Evolutionary conservation across 371 early-diverging fungal species (phyloP), one percentile per base, ranked within the genome.

Genomic region (Lichtheimia ornata): DNA sequence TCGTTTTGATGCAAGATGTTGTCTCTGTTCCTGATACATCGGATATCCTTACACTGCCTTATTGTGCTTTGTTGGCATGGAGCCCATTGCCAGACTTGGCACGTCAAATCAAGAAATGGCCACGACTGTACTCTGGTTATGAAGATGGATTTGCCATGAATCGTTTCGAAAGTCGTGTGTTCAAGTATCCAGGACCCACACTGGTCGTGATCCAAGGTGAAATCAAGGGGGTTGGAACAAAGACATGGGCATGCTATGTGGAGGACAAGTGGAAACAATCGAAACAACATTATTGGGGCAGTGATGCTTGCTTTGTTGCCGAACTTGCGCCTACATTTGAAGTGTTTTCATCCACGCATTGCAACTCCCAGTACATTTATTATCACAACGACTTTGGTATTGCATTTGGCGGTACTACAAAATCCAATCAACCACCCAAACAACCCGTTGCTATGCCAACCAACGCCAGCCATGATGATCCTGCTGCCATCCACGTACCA

Each of bases 131-230:
- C 56, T 77, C 77, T 4, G 84, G 80, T 25, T 73, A 76, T 24
- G 47, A 70, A 52, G 74, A 88, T 47, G 88, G 88, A 0, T 88
- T 85, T 63, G 82, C 86, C 15, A 88, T 87, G 87, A 88, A 85
- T 50, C 69, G 86, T 28, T 88, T 87, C 55, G 83, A 83, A 53
- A 76, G 72, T 7, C 82, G 83, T 54, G 82, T 84, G 1, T 88
- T 87, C 71, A 86, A 85, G 52, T 88, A 88, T 61, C 82, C 84
- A 4, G 88, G 84, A 0, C 87, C 88, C 0, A 88, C 87, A 0
- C 53, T 88, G 17, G 54, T 85, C 11, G 45, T 88, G 5, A 61
- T 88, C 27, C 70, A 73, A 27, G 79, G 61, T 24, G 63, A 74
- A 42, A 49, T 41, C 6, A 22, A 14, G 11, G 49, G 27, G 0